A percentile compares a stretch with the other conserved stretches of the same genome.
phyloP scores from a whole-genome alignment of 129 eudicot genomes.

The Flaveria linearis region DNA sequence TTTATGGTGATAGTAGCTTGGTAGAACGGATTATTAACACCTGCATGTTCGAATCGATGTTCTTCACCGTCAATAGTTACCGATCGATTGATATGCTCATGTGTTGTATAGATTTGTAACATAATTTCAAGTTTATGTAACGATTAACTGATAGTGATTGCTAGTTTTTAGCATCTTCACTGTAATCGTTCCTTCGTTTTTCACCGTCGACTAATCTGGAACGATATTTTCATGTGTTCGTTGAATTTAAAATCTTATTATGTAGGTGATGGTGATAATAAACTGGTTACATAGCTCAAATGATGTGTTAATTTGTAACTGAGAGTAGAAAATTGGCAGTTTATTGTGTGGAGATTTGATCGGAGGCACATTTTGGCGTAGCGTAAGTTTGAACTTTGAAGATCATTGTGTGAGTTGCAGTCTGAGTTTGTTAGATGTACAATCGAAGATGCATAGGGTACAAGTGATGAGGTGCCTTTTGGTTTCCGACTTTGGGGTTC shows the following conservation, averaged over 20 bases:
- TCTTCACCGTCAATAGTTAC: slow-evolving; percentile 1
- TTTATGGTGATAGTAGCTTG: neutral
- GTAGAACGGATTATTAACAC: no score
- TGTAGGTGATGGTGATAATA: no score
- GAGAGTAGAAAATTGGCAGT: slow-evolving; percentile 5
- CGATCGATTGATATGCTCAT: neutral
- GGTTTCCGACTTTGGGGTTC: neutral
- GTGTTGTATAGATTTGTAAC: neutral
- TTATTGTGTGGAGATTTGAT: slow-evolving; percentile 1
- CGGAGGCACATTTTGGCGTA: neutral
- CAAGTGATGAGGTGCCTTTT: neutral
- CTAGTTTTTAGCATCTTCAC: slow-evolving; percentile 10
- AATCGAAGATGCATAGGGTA: slow-evolving; percentile 22
- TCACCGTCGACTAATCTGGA: slow-evolving; percentile 10
- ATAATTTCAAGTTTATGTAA: neutral
- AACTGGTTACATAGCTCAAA: neutral
- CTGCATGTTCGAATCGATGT: neutral
- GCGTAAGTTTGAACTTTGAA: neutral
- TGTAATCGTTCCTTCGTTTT: neutral
- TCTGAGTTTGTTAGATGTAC: slow-evolving; percentile 20
- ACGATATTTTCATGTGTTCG: neutral
- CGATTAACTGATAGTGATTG: slow-evolving; percentile 12
- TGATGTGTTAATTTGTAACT: neutral
- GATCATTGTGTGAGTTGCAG: neutral
- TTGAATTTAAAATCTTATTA: no score